Evolutionary conservation across 768 basidiomycete genomes (phyloP).

Genomic region (Mrakia hoshinonis): DNA sequence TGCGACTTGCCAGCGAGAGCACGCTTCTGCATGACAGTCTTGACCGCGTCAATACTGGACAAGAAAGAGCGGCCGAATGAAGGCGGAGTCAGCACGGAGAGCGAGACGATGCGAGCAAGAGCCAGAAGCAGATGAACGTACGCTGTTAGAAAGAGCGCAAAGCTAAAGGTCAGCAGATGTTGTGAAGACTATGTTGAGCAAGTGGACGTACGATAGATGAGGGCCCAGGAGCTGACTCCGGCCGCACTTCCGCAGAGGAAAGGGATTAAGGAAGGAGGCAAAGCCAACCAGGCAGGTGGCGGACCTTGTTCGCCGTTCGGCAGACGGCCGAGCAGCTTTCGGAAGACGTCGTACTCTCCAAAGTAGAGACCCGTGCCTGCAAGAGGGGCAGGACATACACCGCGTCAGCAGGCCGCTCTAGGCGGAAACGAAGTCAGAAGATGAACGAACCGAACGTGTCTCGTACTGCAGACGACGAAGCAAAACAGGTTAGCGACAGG

Average conservation of each 20-base stretch:
- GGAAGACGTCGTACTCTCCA: constrained; percentile 84
- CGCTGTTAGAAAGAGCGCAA: too few relatives aligned
- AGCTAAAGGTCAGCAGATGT: neutral
- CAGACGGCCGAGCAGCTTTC: constrained; percentile 70
- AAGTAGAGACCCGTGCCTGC: constrained; percentile 82
- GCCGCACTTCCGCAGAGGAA: constrained; percentile 85
- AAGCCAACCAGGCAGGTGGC: constrained; percentile 77
- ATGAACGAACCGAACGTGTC: constrained; percentile 52
- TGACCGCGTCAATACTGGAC: neutral
- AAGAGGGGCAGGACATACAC: too few relatives aligned
- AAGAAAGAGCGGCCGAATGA: neutral
- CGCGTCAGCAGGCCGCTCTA: neutral
- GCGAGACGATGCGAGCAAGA: neutral
- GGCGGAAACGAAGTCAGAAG: neutral
- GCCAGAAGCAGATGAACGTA: too few relatives aligned
- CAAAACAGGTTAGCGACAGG: neutral
- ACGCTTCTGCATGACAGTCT: constrained; percentile 93
- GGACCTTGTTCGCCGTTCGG: constrained; percentile 70
- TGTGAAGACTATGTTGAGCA: neutral
- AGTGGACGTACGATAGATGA: constrained; percentile 73
- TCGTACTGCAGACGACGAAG: constrained; percentile 50
- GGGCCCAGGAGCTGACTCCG: constrained; percentile 66
- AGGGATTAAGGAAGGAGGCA: constrained; percentile 67
- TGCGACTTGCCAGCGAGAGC: constrained; percentile 69
- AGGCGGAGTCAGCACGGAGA: neutral